Evolutionary conservation across 352 stramenopile genomes (phyloP), one percentile per base, ranked within the genome.

Genomic region (Globisporangium lucens): DNA sequence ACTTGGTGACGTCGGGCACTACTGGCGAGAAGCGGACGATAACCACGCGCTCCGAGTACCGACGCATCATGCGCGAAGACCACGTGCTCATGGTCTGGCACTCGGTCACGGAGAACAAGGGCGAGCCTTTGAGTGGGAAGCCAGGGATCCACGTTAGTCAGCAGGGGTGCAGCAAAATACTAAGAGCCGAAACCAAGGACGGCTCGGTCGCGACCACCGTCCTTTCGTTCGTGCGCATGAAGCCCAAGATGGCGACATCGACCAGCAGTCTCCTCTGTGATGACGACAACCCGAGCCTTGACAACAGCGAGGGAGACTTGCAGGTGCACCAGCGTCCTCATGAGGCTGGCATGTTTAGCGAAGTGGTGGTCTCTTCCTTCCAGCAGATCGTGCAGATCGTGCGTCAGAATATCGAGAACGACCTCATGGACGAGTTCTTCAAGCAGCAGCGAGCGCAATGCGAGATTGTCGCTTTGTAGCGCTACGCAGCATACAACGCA

Each of bases 381-480:
- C 41, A 36, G 24, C 38, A 64, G 41, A 64, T 17, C 41, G 43
- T 64, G 36, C 22, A 55, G 13, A 20, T 30, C 24, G 58, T 49
- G n/a, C 47, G 36, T 0, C 61, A 66, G 36, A 38, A 38, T 51
- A 66, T 66, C 47, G 61, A 66, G 35, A 66, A 66, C 30, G 47
- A 66, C 24, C 61, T 66, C 47, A 59, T 66, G 61, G 61, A 60
- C 47, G 61, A 49, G 13, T 64, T 55, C 41, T 64, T 64, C 36
- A 17, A 65, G 59, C 46, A 63, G 36, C 36, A 41, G 24, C 24
- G 36, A 35, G 4, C 12, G 22, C 22, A 56, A n/a, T 33, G 24
- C 22, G 51, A 56, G 51, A 56, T 35, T 4, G 10, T 56, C 7
- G 24, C 51, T 9, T 9, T 56, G 22, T 56, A 56, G 51, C 5